Conservation (phyloP, 257 asterid species). For the Osmanthus fragrans region DNA sequence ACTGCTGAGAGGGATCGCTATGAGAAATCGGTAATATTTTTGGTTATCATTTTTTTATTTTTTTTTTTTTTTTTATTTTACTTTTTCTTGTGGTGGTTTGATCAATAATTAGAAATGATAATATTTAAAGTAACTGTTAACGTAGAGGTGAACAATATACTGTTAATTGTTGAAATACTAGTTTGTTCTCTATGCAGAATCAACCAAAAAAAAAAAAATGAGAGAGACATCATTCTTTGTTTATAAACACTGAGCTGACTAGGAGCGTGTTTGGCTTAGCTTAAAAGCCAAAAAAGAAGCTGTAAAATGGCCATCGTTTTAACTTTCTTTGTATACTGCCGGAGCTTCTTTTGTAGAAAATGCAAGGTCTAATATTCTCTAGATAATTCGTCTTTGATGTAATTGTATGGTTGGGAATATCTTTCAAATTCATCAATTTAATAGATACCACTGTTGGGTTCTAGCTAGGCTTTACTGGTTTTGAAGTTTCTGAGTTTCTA, state of each 20-base stretch:
- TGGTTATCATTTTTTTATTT: not conserved
- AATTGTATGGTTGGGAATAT: not conserved
- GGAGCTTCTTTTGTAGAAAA: not conserved
- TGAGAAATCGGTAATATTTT: constrained; percentile 72
- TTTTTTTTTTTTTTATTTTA: not conserved
- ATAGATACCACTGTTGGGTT: not conserved
- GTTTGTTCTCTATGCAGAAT: constrained; percentile 2
- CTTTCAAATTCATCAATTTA: not conserved
- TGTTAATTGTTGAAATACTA: not conserved
- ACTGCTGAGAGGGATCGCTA: constrained; percentile 94
- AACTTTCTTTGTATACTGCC: too few relatives aligned
- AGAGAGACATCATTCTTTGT: not conserved
- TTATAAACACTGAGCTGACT: constrained; percentile 3
- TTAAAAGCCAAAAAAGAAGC: not conserved
- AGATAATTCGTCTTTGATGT: not conserved
- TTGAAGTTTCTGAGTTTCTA: too few relatives aligned
- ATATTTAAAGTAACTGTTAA: not conserved
- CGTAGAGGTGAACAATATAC: not conserved
- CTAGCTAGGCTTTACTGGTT: too few relatives aligned
- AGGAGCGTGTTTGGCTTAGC: not conserved
- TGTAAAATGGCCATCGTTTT: too few relatives aligned
- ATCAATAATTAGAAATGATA: not conserved
- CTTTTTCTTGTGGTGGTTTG: not conserved
- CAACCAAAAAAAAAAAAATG: too few relatives aligned
- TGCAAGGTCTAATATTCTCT: not conserved